Evolutionary conservation across 768 basidiomycete genomes (phyloP).

Genomic region (Kockovaella imperatae): DNA sequence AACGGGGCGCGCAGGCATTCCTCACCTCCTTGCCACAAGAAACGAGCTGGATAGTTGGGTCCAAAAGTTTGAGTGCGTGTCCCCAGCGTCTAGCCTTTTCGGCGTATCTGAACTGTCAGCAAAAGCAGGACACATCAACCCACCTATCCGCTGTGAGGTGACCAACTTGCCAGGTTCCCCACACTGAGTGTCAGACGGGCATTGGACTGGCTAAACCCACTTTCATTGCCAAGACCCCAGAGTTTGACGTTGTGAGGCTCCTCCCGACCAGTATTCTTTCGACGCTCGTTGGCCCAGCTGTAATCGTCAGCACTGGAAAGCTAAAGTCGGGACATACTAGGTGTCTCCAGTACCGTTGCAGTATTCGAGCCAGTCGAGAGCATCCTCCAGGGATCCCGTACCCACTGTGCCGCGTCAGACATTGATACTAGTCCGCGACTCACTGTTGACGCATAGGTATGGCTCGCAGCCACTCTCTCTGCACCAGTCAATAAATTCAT

Average conservation of each 20-base stretch:
- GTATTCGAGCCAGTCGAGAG: slow-evolving; percentile 57
- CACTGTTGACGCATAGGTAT: slow-evolving; percentile 55
- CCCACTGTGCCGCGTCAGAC: slow-evolving; percentile 47
- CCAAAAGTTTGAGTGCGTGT: slow-evolving; percentile 55
- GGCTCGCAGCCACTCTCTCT: slow-evolving; percentile 53
- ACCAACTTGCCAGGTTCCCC: slow-evolving; percentile 51
- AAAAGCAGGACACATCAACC: too few species aligned
- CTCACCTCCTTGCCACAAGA: slow-evolving; percentile 50
- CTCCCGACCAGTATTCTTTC: slow-evolving; percentile 53
- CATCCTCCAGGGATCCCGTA: slow-evolving; percentile 57
- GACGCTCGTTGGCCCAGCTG: slow-evolving; percentile 54
- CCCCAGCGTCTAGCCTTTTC: slow-evolving; percentile 58
- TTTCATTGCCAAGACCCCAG: slow-evolving; percentile 52
- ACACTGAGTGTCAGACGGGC: slow-evolving; percentile 19
- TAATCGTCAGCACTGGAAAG: too few species aligned
- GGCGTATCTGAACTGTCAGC: slow-evolving; percentile 53
- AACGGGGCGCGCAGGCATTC: not conserved
- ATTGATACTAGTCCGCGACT: slow-evolving; percentile 2
- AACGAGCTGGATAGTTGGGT: slow-evolving; percentile 54
- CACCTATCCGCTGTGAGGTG: too few species aligned
- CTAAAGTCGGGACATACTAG: slow-evolving; percentile 17
- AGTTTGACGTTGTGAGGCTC: slow-evolving; percentile 54
- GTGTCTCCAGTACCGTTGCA: slow-evolving; percentile 53
- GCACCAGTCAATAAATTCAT: slow-evolving; percentile 55
- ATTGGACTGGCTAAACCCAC: slow-evolving; percentile 33